Evolutionary conservation across 2,329 filamentous ascomycete genomes (phyloP), one percentile per base, ranked within the genome.

Genomic region (Aureobasidium sp.): DNA sequence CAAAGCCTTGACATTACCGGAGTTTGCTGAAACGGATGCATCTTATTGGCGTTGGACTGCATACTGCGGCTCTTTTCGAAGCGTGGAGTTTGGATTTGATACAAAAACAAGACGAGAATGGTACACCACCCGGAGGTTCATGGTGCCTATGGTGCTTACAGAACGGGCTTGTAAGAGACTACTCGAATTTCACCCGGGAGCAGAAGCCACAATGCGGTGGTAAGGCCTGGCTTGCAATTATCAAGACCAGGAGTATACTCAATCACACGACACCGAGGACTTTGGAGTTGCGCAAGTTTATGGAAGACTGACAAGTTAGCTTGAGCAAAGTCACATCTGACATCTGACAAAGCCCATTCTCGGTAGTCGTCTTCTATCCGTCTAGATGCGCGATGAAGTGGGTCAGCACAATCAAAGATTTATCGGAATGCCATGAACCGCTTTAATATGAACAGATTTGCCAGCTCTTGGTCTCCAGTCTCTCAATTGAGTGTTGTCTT

Each of bases 31-130:
- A 39, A 20, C 11, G 9, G 31, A 34, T 39, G 55, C 55, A 58
- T 58, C 34, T 48, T 58, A 37, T 34, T 48, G 55, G 55, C 41
- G 55, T 47, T 58, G 41, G 42, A 58, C 55, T 48, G 55, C 55
- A 58, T 58, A 48, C 14, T 48, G 25, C 42, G 15, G 29, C 20
- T 39, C 45, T 58, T 36, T 58, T 58, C 15, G 8, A 47, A 58
- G 55, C 55, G 55, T 17, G 55, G 55, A 36, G 55, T 58, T 42
- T 48, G 55, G 42, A 47, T 37, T 47, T 25, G 42, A 22, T 22
- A 48, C 31, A 37, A 47, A 47, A 47, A 39, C 42, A 45, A 58
- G 29, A 58, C 3, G 42, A 29, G 2, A 48, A 25, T 7, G 34
- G 31, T 20, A 37, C 14, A 39, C 8, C 17, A 31, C 20, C 39